These are phyloP conservation scores for Geranium rotundifolium DNA, from an alignment of 345 rosid genomes.

Conservation along the genomic window DNA sequence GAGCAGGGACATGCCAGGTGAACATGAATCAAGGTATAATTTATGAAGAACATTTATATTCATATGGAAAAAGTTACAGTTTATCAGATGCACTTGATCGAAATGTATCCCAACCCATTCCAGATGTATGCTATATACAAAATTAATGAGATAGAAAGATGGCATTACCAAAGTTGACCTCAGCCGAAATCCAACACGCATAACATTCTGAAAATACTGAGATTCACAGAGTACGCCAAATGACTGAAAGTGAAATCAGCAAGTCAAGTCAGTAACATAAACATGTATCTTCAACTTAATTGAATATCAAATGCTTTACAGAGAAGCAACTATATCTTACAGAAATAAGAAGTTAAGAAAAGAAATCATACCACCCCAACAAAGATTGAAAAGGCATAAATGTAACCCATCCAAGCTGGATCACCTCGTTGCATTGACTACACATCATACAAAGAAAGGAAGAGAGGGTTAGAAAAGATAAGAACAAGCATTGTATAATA, in stretches of 20 bases:
- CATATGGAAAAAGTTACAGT: neutral
- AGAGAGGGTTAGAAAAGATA: neutral
- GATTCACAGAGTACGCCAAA: constrained; percentile 67
- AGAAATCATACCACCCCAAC: constrained; percentile 58
- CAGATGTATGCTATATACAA: neutral
- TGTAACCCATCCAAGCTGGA: constrained; percentile 80
- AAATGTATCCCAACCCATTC: neutral
- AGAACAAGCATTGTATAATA: neutral
- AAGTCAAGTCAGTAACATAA: constrained; percentile 9
- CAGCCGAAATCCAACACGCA: constrained; percentile 82
- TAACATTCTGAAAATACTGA: constrained; percentile 68
- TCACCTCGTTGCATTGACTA: constrained; percentile 95
- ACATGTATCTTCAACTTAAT: neutral
- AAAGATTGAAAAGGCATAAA: constrained; percentile 76
- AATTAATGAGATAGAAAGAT: constrained; percentile 4
- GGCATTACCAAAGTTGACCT: constrained; percentile 80
- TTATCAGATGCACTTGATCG: neutral
- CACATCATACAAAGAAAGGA: constrained; percentile 10
- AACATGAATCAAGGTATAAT: neutral
- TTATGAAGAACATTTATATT: neutral
- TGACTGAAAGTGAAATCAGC: constrained; percentile 34
- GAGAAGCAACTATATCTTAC: neutral
- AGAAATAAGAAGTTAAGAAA: neutral
- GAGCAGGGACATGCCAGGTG: too few species aligned
- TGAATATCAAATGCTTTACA: neutral